phyloP scores from a whole-genome alignment of 768 basidiomycete genomes.

The Tephrocybe sp. region DNA sequence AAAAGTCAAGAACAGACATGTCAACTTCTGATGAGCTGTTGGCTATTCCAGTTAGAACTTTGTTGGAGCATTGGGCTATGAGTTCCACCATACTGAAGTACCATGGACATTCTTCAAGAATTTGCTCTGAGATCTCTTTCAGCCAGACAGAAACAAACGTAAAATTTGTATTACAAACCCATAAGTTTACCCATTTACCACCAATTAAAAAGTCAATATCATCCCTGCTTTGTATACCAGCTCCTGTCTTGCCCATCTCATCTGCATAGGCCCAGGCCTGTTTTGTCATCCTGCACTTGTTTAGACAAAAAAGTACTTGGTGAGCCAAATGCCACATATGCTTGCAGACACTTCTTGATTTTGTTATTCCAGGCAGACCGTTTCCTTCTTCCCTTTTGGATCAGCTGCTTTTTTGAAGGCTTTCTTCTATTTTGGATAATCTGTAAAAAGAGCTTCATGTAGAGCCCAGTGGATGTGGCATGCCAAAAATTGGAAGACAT shows the following conservation, averaged over 20 bases:
- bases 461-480: too few relatives aligned
- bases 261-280: background rate
- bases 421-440: too few relatives aligned
- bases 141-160: too few relatives aligned
- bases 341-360: background rate
- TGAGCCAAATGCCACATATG: background rate
- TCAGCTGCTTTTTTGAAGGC: too few relatives aligned
- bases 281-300: background rate
- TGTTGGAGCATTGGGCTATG: background rate
- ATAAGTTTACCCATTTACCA: too few relatives aligned
- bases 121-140: background rate
- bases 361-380: background rate
- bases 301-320: background rate
- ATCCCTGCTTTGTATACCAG: too few relatives aligned
- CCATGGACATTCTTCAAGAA: background rate
- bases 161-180: too few relatives aligned
- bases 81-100: background rate
- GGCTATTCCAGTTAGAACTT: background rate
- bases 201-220: too few relatives aligned
- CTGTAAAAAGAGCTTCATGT: too few relatives aligned
- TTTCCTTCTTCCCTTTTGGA: too few relatives aligned
- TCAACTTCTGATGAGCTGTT: background rate
- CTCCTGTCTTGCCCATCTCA: too few relatives aligned
- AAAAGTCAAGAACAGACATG: background rate
- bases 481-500: too few relatives aligned